Base-by-base conservation (phyloP, 192 early-diverging fungal species). In the Chytriomyces hyalinus region DNA sequence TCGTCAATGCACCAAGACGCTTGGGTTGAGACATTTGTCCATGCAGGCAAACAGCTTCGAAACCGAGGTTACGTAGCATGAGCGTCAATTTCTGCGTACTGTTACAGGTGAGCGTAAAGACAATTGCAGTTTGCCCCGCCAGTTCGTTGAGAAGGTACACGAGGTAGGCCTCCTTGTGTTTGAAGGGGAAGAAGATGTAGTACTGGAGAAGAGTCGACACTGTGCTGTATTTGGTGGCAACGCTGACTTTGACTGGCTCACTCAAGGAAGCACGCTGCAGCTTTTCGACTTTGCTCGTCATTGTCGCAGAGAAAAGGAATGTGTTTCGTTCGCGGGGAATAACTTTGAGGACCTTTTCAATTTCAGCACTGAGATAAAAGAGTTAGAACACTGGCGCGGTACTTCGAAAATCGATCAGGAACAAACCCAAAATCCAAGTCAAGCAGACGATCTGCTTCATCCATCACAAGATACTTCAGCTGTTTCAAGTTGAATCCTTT, bases 231-330 rank as follows among this genome's bases (percentile, higher is more conserved):
- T 88, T 90, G 68, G 92, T 91, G 26, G 95, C 93, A n/a, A 99
- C 95, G 81, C 97, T 94, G 22, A 99, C 84, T 80, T 96, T 97
- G 59, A 97, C 96, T 7, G 97, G 97, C 68, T 97, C 92, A 36
- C 86, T 84, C 50, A 99, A 90, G 77, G 94, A 96, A n/a, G 97
- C 97, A 48, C 67, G 93, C 93, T 79, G 97, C 61, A 99, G 89
- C 83, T 99, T 99, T 60, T 95, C 95, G 6, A 99, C 97, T 80
- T 97, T 97, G 36, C 92, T 96, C 1, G 97, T 99, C 97, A 99
- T 98, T 0, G 97, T 99, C 6, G 97, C 97, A 6, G 96, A 97
- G 79, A 98, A 98, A 68, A 98, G 76, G 82, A 92, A 96, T 0
- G 96, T 97, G 76, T 93, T 93, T 77, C 95, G 90, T 79, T 97